Evolutionary conservation across 257 asterid species (phyloP).

Genomic region (Penstemon newberryi): DNA sequence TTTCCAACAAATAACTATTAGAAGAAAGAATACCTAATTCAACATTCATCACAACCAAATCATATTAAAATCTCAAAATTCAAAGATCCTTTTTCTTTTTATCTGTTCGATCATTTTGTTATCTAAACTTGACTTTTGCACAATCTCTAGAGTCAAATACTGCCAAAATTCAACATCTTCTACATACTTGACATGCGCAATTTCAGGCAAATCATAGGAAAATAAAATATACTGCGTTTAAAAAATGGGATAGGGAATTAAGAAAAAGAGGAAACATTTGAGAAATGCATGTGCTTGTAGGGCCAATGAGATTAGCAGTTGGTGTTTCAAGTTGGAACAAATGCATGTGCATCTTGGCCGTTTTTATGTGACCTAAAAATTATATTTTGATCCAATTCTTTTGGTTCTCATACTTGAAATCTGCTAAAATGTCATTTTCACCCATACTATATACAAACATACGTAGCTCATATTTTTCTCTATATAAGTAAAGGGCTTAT

Average conservation of each 20-base stretch:
- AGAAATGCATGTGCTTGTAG: conserved; percentile 69
- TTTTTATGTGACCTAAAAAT: conserved; percentile 33
- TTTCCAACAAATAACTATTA: too few species aligned
- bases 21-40: too few species aligned
- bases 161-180: conserved; percentile 2
- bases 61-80: too few species aligned
- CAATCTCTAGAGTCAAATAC: background rate
- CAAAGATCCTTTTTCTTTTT: too few species aligned
- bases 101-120: too few species aligned
- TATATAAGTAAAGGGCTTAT: conserved; percentile 44
- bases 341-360: conserved; percentile 65
- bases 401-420: conserved; percentile 39
- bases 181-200: conserved; percentile 1
- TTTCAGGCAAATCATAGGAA: conserved; percentile 18
- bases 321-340: conserved; percentile 69
- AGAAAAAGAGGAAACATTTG: conserved; percentile 27
- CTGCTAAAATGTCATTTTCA: conserved; percentile 51
- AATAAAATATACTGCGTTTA: background rate
- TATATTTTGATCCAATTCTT: conserved; percentile 33
- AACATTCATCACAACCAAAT: too few species aligned
- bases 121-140: too few species aligned
- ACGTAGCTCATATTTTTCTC: conserved; percentile 18
- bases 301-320: conserved; percentile 54
- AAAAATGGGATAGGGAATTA: background rate
- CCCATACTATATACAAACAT: conserved; percentile 17